These are phyloP conservation scores for Stentor roeselii DNA, from an alignment of 73 alveolate genomes.

Conservation along the genomic window DNA sequence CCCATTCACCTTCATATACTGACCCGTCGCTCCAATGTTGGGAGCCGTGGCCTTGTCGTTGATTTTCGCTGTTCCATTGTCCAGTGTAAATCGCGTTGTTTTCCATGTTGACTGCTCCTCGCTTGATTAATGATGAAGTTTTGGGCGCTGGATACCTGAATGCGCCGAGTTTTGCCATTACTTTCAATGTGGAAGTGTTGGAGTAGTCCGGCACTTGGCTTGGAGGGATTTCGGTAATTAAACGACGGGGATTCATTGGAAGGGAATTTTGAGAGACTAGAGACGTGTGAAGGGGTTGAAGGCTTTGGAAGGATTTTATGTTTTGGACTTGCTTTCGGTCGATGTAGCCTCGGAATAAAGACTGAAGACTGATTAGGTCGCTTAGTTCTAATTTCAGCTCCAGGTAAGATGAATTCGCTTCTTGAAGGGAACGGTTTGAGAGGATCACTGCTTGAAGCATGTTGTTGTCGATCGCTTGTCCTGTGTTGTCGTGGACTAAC, in stretches of 20 bases:
- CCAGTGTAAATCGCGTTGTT: not conserved
- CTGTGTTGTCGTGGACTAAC: not conserved
- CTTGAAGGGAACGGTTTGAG: not conserved
- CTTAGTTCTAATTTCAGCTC: not conserved
- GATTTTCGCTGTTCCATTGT: not conserved
- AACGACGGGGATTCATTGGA: not conserved
- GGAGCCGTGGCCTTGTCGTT: not conserved
- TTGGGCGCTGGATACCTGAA: not conserved
- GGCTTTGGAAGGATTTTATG: too few relatives aligned
- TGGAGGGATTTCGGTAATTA: not conserved
- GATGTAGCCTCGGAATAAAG: slow-evolving; percentile 3
- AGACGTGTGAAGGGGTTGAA: too few relatives aligned
- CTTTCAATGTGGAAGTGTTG: not conserved
- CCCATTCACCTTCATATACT: slow-evolving; percentile 10
- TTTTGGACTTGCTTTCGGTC: not conserved
- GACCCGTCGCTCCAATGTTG: slow-evolving; percentile 16
- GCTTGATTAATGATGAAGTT: not conserved
- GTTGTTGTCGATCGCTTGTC: not conserved
- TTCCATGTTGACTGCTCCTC: slow-evolving; percentile 21
- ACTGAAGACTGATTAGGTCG: not conserved
- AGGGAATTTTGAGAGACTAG: not conserved
- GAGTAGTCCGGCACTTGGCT: slow-evolving; percentile 20
- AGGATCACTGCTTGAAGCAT: too few relatives aligned
- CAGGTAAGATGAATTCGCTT: not conserved
- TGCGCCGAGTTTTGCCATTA: not conserved